These are phyloP conservation scores for Bromus sterilis DNA, from an alignment of 176 grass and related monocot genomes.

Conservation along the genomic window DNA sequence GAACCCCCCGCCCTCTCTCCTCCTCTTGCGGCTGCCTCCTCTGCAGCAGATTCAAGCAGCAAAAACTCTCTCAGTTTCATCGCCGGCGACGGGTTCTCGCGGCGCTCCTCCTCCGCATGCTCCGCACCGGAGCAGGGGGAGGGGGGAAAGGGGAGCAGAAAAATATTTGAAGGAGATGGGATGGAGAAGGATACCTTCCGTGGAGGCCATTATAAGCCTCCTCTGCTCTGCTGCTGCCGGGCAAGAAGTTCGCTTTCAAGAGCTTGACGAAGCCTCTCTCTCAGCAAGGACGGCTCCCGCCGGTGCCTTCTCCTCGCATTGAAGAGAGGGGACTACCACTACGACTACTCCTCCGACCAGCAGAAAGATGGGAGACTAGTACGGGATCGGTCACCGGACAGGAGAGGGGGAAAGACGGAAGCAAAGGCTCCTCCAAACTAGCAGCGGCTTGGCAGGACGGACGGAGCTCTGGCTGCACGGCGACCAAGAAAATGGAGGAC, in stretches of 20 bases:
- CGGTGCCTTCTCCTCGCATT: conserved; percentile 48
- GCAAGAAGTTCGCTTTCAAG: conserved; percentile 16
- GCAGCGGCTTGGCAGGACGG: background rate
- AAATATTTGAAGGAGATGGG: background rate
- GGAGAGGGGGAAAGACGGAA: background rate
- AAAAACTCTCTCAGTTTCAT: conserved; percentile 55
- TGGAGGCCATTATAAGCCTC: conserved; percentile 51
- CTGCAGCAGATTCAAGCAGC: conserved; percentile 48
- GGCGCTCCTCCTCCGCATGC: background rate
- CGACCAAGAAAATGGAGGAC: conserved; percentile 32
- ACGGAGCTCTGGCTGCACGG: conserved; percentile 22
- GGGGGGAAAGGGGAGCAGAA: background rate
- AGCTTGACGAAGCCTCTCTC: conserved; percentile 2
- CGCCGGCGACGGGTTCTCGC: conserved; percentile 5
- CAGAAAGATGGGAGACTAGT: too few relatives aligned
- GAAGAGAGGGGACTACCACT: conserved; percentile 33
- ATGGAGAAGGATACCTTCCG: conserved; percentile 48
- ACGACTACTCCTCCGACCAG: too few relatives aligned
- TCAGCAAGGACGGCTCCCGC: conserved; percentile 13
- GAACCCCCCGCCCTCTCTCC: background rate
- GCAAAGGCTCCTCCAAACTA: background rate
- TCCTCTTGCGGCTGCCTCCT: background rate
- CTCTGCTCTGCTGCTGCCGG: background rate
- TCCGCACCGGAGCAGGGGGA: too few relatives aligned
- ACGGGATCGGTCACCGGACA: too few relatives aligned